Evolutionary conservation across 2,329 filamentous ascomycete genomes (phyloP).

Genomic region (Setomelanomma holmii): DNA sequence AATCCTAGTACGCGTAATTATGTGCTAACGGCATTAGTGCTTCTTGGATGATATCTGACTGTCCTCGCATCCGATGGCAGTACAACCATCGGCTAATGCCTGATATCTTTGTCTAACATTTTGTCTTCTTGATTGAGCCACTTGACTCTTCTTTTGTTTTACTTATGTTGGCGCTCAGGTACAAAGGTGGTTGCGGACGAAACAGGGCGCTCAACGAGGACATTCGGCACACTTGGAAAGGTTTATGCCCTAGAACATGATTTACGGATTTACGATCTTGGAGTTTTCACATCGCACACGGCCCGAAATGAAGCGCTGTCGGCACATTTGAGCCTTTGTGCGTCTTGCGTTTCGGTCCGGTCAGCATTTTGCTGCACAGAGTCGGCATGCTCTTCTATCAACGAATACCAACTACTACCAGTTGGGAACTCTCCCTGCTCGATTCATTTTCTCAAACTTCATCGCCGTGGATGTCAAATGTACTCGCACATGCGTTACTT

Average conservation of each 20-base stretch:
- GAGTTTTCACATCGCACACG: neutral
- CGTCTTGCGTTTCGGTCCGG: neutral
- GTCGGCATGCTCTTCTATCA: neutral
- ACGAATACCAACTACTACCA: neutral
- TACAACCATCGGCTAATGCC: too few species aligned
- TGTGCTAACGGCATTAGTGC: conserved; percentile 21
- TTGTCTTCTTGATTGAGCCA: too few species aligned
- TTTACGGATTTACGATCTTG: neutral
- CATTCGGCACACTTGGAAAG: neutral
- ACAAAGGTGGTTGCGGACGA: too few species aligned
- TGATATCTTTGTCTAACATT: neutral
- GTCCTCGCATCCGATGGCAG: too few species aligned
- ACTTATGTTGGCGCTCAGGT: neutral
- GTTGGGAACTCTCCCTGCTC: neutral
- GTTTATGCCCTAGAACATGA: neutral
- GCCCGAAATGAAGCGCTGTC: neutral
- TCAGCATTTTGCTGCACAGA: neutral
- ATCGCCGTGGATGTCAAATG: too few species aligned
- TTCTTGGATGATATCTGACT: conserved; percentile 29
- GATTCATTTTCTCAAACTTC: too few species aligned
- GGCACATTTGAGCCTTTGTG: neutral
- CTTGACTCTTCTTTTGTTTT: too few species aligned
- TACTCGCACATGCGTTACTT: conserved; percentile 8
- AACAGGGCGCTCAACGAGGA: neutral
- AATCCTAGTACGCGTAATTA: neutral